Evolutionary conservation across 2,329 filamentous ascomycete species (phyloP).

Genomic region (Ascochyta rabiei): DNA sequence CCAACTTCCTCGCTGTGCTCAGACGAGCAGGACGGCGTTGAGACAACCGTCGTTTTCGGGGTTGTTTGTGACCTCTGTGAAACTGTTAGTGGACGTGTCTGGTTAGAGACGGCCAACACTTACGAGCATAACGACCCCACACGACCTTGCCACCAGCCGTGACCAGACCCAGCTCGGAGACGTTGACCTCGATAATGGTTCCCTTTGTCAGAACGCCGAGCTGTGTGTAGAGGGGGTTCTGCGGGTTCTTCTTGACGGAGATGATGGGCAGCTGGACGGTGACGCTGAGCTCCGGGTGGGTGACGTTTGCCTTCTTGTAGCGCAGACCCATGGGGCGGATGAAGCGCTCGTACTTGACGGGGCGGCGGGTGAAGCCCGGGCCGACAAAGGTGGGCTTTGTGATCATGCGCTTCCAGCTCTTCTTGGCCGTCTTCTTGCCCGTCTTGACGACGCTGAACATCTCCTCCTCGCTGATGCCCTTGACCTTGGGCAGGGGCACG

Average conservation of each 20-base stretch:
- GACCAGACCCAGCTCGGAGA: constrained; percentile 86
- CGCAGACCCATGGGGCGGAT: constrained; percentile 66
- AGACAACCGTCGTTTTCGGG: constrained; percentile 49
- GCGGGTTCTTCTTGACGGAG: constrained; percentile 80
- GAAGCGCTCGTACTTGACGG: constrained; percentile 71
- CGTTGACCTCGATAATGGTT: constrained; percentile 83
- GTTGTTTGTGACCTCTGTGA: constrained; percentile 42
- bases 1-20: background rate
- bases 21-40: constrained; percentile 47
- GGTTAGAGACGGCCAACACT: background rate
- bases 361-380: constrained; percentile 83
- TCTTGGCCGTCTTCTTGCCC: constrained; percentile 83
- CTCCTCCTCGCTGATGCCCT: constrained; percentile 92
- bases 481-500: constrained; percentile 91
- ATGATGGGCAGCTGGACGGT: constrained; percentile 78
- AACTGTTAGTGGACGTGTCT: background rate
- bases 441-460: constrained; percentile 96
- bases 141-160: constrained; percentile 83
- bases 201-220: constrained; percentile 72
- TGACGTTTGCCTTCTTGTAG: constrained; percentile 78
- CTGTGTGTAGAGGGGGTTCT: constrained; percentile 89
- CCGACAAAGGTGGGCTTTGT: constrained; percentile 91
- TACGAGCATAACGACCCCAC: constrained; percentile 45
- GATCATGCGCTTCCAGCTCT: constrained; percentile 76
- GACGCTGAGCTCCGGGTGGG: constrained; percentile 79